phyloP scores from a whole-genome alignment of 2,329 filamentous ascomycete genomes.

The Trichophaea hybrida region DNA sequence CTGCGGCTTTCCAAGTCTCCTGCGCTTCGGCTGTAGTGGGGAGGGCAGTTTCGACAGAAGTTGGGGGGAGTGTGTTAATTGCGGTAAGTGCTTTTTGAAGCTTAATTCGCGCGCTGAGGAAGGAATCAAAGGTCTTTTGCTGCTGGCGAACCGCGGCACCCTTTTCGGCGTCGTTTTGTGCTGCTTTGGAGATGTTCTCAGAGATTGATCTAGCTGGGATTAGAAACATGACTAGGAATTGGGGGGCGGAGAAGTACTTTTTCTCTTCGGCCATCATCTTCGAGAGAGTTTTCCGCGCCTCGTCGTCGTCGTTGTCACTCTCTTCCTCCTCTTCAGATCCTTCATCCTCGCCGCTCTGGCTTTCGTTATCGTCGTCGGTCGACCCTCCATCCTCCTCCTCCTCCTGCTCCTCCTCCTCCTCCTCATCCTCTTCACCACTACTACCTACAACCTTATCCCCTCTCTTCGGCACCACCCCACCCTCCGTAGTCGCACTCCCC shows the following conservation, averaged over 20 bases:
- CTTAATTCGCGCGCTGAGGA: constrained; percentile 81
- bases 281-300: constrained; percentile 39
- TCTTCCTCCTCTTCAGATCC: constrained; percentile 28
- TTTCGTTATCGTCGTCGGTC: constrained; percentile 19
- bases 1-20: constrained; percentile 57
- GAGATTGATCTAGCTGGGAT: constrained; percentile 16
- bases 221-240: neutral
- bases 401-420: constrained; percentile 24
- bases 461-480: constrained; percentile 15
- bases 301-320: constrained; percentile 22
- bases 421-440: constrained; percentile 32
- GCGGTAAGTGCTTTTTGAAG: constrained; percentile 81
- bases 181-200: constrained; percentile 44
- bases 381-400: constrained; percentile 29
- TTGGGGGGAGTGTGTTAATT: constrained; percentile 53
- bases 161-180: constrained; percentile 66
- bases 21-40: constrained; percentile 30
- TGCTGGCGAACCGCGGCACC: constrained; percentile 76
- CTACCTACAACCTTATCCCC: constrained; percentile 23
- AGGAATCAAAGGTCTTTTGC: constrained; percentile 58
- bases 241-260: constrained; percentile 44
- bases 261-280: constrained; percentile 55
- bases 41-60: neutral
- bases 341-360: constrained; percentile 22
- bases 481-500: constrained; percentile 9